phyloP scores from a whole-genome alignment of 495 filamentous ascomycete species.

The Cetradonia linearis region DNA sequence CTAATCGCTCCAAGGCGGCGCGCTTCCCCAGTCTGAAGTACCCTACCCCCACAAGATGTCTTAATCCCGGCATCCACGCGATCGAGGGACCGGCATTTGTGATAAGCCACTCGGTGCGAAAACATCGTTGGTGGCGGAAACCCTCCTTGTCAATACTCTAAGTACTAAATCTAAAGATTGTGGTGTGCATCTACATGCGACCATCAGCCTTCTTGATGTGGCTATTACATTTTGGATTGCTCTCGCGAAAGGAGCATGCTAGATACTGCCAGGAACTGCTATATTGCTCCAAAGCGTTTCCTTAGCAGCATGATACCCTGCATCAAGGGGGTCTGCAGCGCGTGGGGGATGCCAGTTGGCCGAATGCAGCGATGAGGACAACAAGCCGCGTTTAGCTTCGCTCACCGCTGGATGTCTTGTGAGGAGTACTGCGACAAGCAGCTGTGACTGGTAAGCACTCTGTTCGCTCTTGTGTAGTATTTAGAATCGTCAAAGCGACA shows the following conservation, averaged over 20 bases:
- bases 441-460: background rate
- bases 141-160: background rate
- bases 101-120: slow-evolving; percentile 7
- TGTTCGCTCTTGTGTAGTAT: background rate
- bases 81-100: slow-evolving; percentile 5
- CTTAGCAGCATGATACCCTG: background rate
- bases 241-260: background rate
- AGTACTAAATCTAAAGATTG: background rate
- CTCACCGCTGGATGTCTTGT: slow-evolving; percentile 1
- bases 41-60: slow-evolving; percentile 11
- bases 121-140: slow-evolving; percentile 5
- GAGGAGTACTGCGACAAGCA: background rate
- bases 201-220: background rate
- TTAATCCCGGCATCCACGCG: slow-evolving; percentile 6
- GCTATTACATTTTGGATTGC: background rate
- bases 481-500: background rate
- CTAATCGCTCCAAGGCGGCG: slow-evolving; percentile 1
- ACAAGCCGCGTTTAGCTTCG: background rate
- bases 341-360: background rate
- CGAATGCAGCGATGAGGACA: background rate
- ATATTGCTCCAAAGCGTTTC: background rate
- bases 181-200: slow-evolving; percentile 1
- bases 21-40: slow-evolving; percentile 7
- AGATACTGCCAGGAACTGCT: background rate
- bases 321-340: background rate